A percentile compares a stretch with the other conserved stretches of the same genome.
Evolutionary conservation across 345 rosid genomes (phyloP).

Genomic region (Psidium friedrichsthalianum): DNA sequence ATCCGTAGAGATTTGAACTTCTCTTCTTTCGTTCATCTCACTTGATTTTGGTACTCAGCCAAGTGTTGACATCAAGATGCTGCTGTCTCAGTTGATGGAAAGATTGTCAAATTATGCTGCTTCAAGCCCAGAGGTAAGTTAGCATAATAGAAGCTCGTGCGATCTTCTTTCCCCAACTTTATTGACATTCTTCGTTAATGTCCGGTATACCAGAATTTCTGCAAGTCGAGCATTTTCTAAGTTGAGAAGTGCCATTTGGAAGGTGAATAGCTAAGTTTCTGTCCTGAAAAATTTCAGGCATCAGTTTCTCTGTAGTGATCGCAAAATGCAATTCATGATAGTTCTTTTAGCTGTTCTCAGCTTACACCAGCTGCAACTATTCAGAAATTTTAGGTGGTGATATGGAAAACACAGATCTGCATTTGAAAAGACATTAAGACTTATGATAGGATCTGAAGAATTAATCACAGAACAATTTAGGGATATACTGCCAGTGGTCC

Average conservation of each 20-base stretch:
- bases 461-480: neutral
- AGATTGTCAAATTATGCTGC: slow-evolving; percentile 88
- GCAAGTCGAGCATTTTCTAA: slow-evolving; percentile 90
- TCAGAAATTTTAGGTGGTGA: neutral
- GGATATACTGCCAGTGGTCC: neutral
- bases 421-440: neutral
- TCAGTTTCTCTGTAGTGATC: neutral
- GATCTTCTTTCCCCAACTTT: neutral
- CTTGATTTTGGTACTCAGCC: slow-evolving; percentile 35
- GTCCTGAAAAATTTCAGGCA: neutral
- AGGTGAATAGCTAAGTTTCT: slow-evolving; percentile 27
- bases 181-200: neutral
- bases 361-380: neutral
- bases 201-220: slow-evolving; percentile 68
- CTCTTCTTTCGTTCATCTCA: neutral
- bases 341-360: neutral
- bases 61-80: slow-evolving; percentile 74
- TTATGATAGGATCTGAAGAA: neutral
- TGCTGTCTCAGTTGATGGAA: slow-evolving; percentile 81
- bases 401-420: neutral
- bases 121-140: slow-evolving; percentile 64
- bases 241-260: slow-evolving; percentile 75
- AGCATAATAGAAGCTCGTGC: neutral
- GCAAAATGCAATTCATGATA: neutral
- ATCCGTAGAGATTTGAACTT: neutral